Base-by-base conservation (phyloP, 345 rosid species). In the Schrenkiella parvula region DNA sequence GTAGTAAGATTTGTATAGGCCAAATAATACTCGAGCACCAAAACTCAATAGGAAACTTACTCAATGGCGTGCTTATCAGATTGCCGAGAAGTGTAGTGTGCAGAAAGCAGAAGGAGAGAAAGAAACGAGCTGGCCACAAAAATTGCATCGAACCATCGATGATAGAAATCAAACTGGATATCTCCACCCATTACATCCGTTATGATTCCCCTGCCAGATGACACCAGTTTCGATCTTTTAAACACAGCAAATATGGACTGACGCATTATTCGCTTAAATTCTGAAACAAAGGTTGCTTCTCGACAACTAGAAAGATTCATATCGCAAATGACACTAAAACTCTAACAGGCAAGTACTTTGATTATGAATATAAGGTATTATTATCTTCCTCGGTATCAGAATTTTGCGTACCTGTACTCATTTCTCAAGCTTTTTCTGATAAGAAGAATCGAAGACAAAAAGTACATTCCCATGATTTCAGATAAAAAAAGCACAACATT, bases 401-500 rank as follows among this genome's bases (percentile, higher is more conserved):
- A 29, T 0, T 41, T 4, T 1, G 37, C 48, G 46, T 84, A 95
- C 98, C 96, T 87, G 96, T 95, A 91, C 67, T 95, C 93, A 64
- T 74, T 91, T 60, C 93, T 89, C 80, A 95, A 86, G 80, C 99
- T 91, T 86, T 95, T 95, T 71, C 97, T 84, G 79, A 95, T 95
- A 82, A 95, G 80, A 65, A 91, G 98, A 82, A 89, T 95, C 35
- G 98, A 95, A 39, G 98, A 95, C 34, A 95, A 71, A 69, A 95
- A 95, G 74, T 91, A 95, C 99, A 95, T 95, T 72, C 99, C 99
- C 99, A 95, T 95, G 60, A 91, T 95, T 81, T 95, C 99, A 1
- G 99, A 88, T 28, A 91, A 85, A 71, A 95, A 95, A 41, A 89
- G 97, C 43, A 95, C 96, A 51, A 91, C 96, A 13, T 91, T 91